Base-by-base conservation (phyloP, 441 rosid genomes). In the Gossypium trilobum region DNA sequence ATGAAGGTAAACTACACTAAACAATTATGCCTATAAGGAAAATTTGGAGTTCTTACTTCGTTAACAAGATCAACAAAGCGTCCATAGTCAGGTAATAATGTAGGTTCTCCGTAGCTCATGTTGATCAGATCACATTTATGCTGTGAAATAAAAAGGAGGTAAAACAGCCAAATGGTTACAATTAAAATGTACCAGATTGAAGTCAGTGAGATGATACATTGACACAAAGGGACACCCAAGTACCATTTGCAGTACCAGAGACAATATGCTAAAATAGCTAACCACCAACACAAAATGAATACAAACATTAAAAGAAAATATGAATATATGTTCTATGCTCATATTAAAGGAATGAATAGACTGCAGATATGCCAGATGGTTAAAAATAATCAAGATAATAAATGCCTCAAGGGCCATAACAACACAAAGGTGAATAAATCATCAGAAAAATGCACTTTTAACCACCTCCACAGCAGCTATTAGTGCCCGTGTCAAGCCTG, bases 51-150 rank as follows among this genome's bases (percentile, higher is more conserved):
- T 72, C 31, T 75, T 91, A 93, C 99, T 79, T 95, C 98, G 74
- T 92, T 87, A 56, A 86, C 98, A 82, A 95, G 89, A 82, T 95
- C 98, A 72, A 91, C 91, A 79, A 92, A 95, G 78, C 98, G 97
- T 64, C 99, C 99, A 79, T 95, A 95, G 80, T 92, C 97, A 57
- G 99, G 99, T 52, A 95, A 86, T 61, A 89, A 71, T 17, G 95
- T 63, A 77, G 96, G 78, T 78, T 91, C 98, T 78, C 97, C 99
- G 70, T 87, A 95, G 79, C 99, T 95, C 99, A 95, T 92, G 83
- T 95, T 95, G 91, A 95, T 94, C 66, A 95, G 89, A 83, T 91
- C 96, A 81, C 99, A 95, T 82, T 92, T 92, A 79, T 92, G 96
- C 99, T 92, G 97, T 76, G 77, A 74, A 78, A 62, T 51, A 14